Conservation (phyloP, 2,329 filamentous ascomycete species). For the Cordyceps tenuipes region DNA sequence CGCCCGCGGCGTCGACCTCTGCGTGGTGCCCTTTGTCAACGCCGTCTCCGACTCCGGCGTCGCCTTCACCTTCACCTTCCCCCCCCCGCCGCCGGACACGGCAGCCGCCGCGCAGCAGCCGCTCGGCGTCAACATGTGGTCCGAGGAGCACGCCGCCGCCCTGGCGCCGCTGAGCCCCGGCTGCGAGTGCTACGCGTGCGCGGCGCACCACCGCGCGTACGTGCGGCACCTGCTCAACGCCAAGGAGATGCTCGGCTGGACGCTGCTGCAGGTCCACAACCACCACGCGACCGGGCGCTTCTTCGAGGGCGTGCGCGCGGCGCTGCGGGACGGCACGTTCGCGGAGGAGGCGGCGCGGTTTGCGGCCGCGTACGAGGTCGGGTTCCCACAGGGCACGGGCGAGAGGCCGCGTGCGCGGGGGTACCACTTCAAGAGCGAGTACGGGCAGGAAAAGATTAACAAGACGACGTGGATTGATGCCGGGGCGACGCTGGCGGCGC, state of each 20-base stretch:
- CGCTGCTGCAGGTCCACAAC: slow-evolving; percentile 86
- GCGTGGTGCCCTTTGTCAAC: slow-evolving; percentile 69
- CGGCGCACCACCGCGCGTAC: slow-evolving; percentile 75
- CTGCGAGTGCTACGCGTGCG: slow-evolving; percentile 80
- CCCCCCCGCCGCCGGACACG: slow-evolving; percentile 26
- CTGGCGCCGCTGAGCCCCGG: slow-evolving; percentile 50
- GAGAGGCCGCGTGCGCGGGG: slow-evolving; percentile 71
- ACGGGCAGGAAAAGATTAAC: slow-evolving; percentile 59
- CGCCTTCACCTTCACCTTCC: slow-evolving; percentile 72
- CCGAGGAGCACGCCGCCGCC: slow-evolving; percentile 49
- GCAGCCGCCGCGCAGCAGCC: slow-evolving; percentile 25
- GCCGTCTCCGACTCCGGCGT: slow-evolving; percentile 75
- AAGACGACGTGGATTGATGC: slow-evolving; percentile 53
- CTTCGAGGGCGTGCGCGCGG: slow-evolving; percentile 60
- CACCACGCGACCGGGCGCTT: slow-evolving; percentile 64
- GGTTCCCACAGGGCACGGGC: slow-evolving; percentile 66
- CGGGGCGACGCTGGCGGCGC: neutral
- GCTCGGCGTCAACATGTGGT: slow-evolving; percentile 76
- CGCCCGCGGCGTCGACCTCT: slow-evolving; percentile 67
- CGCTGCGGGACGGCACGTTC: slow-evolving; percentile 57
- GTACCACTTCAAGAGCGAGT: slow-evolving; percentile 70
- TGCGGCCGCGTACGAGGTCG: slow-evolving; percentile 51
- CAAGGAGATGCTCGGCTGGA: slow-evolving; percentile 97
- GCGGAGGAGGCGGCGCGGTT: slow-evolving; percentile 40
- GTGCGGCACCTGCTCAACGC: slow-evolving; percentile 79